Conservation (phyloP, 352 stramenopile species). For the Globisporangium orthogonon region DNA sequence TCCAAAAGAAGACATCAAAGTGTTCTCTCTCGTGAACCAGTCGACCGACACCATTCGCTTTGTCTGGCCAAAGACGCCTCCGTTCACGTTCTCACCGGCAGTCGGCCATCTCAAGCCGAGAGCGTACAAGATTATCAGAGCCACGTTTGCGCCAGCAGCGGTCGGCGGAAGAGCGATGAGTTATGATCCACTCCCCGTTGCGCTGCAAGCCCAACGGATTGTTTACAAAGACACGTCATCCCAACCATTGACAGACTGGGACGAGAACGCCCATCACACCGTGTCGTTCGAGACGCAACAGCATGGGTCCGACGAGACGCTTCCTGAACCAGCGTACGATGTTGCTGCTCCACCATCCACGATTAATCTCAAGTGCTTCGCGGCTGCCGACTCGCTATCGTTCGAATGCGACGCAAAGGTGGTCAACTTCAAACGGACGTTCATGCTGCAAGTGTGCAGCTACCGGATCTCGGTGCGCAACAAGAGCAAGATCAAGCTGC, state of each 20-base stretch:
- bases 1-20: constrained; percentile 36
- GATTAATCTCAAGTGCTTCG: constrained; percentile 56
- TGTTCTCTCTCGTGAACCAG: constrained; percentile 79
- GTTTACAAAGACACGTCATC: constrained; percentile 23
- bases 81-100: constrained; percentile 69
- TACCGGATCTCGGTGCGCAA: constrained; percentile 68
- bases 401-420: constrained; percentile 56
- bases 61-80: constrained; percentile 41
- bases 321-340: constrained; percentile 46
- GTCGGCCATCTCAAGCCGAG: constrained; percentile 64
- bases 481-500: constrained; percentile 60
- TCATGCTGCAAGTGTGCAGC: constrained; percentile 84
- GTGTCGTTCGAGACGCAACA: constrained; percentile 40
- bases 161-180: constrained; percentile 22
- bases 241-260: constrained; percentile 49
- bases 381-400: constrained; percentile 43
- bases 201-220: constrained; percentile 52
- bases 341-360: constrained; percentile 22
- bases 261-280: constrained; percentile 59
- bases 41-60: constrained; percentile 59
- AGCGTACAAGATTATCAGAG: constrained; percentile 63
- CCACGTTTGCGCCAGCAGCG: constrained; percentile 47
- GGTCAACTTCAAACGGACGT: constrained; percentile 75
- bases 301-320: constrained; percentile 16
- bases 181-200: constrained; percentile 29